Conservation (phyloP, 2,329 filamentous ascomycete species). For the Cordyceps tenuipes region DNA sequence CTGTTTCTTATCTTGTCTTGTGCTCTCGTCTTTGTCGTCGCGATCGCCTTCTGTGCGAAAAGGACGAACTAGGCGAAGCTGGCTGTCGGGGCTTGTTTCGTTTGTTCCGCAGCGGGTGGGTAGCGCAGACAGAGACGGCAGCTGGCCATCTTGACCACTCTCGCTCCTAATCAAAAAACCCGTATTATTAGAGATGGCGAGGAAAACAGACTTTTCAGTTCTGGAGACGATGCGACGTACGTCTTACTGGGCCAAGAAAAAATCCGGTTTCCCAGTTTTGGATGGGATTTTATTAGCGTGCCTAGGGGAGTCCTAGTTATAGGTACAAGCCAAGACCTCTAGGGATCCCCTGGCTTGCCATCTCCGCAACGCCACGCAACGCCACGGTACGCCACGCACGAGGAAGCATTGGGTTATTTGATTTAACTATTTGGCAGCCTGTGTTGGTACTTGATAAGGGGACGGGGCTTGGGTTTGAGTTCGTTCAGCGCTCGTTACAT, state of each 20-base stretch:
- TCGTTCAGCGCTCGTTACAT: too few relatives aligned
- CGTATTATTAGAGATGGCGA: background rate
- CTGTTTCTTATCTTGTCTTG: background rate
- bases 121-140: background rate
- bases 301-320: too few relatives aligned
- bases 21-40: background rate
- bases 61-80: too few relatives aligned
- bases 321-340: background rate
- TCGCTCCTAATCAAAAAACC: too few relatives aligned
- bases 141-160: background rate
- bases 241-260: background rate
- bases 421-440: background rate
- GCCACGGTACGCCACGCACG: too few relatives aligned
- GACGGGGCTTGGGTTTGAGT: too few relatives aligned
- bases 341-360: background rate
- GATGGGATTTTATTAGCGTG: constrained; percentile 6
- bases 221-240: background rate
- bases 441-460: too few relatives aligned
- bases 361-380: constrained; percentile 9
- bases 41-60: background rate
- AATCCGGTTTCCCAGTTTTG: constrained; percentile 1
- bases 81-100: too few relatives aligned
- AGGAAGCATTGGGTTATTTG: background rate
- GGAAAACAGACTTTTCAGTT: background rate
- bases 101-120: background rate